These are phyloP conservation scores for Phytophthora quininea DNA, from an alignment of 352 stramenopile genomes.

Conservation along the genomic window DNA sequence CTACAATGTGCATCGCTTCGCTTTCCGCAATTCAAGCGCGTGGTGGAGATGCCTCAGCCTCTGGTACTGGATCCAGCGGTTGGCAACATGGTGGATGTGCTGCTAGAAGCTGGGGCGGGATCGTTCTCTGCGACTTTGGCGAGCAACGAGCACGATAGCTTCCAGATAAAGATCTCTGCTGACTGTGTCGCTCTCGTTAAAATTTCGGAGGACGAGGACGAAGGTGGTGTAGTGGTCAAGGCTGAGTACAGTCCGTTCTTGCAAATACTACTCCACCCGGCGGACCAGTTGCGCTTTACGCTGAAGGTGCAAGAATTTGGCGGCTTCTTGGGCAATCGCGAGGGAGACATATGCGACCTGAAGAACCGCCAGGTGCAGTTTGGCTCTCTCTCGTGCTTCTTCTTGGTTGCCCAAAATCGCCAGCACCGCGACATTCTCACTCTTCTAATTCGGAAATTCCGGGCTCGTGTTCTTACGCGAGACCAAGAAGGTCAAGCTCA, in stretches of 20 bases:
- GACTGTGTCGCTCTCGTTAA: slow-evolving; percentile 66
- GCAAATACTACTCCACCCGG: slow-evolving; percentile 75
- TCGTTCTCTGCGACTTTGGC: slow-evolving; percentile 83
- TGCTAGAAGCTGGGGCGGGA: slow-evolving; percentile 68
- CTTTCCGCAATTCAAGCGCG: slow-evolving; percentile 59
- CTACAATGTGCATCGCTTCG: slow-evolving; percentile 69
- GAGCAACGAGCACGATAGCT: slow-evolving; percentile 81
- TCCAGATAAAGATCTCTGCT: slow-evolving; percentile 78
- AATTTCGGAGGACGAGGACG: slow-evolving; percentile 73
- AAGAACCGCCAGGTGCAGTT: slow-evolving; percentile 50
- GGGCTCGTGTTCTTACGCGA: slow-evolving; percentile 42
- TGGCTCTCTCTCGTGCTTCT: slow-evolving; percentile 69
- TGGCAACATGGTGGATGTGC: slow-evolving; percentile 69
- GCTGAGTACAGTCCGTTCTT: slow-evolving; percentile 61
- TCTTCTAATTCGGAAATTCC: slow-evolving; percentile 77
- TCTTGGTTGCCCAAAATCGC: slow-evolving; percentile 76
- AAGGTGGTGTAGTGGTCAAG: slow-evolving; percentile 65
- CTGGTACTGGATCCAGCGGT: slow-evolving; percentile 69
- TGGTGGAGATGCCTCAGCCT: slow-evolving; percentile 55
- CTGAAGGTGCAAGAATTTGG: slow-evolving; percentile 82
- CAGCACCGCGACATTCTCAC: slow-evolving; percentile 83
- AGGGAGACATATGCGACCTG: slow-evolving; percentile 67
- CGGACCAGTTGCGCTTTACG: slow-evolving; percentile 67
- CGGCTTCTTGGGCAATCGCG: slow-evolving; percentile 65
- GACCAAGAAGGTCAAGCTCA: slow-evolving; percentile 67